Base-by-base conservation (phyloP, 1,139 yeast species). In the Debaryomyces sp. region DNA sequence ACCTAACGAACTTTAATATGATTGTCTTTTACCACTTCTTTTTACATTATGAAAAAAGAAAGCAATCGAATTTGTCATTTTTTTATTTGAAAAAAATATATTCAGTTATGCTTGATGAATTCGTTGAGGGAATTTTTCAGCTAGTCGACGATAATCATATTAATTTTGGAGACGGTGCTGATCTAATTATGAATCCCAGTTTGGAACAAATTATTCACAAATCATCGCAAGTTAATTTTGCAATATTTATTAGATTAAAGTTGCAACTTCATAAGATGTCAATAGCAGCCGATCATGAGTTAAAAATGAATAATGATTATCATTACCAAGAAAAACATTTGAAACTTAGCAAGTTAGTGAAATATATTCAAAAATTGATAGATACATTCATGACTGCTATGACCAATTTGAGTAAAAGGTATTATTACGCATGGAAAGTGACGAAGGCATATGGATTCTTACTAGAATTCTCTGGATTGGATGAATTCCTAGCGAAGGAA, bases 351-450 rank as follows among this genome's bases (percentile, higher is more conserved):
- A 53, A 58, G 45, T 43, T 62, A 32, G 60, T 66, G n/a, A 56
- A 58, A 44, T 42, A 54, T 5, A 38, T 58, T 42, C 65, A 63
- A 45, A 57, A 53, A 39, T 46, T 63, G 12, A 43, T 55, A n/a
- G 62, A 61, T 33, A 59, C 56, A 48, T 56, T 63, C 33, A 54
- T 68, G 27, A 56, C 60, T 1, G 62, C 68, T 0, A 48, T 71
- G 50, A 60, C 70, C 3, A 59, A 63, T 35, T 59, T 68, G 34
- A 70, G 75, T 49, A 65, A 63, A 42, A 56, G 78, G 45, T 75
- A 75, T 52, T 75, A 72, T 53, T 72, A 70, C 57, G 78, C 80
- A 0, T 75, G 80, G 80, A 64, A 75, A 54, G 61, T 72, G 2
- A 61, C 71, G 9, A 75, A 71, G 50, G 70, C 73, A 1, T 73